Base-by-base conservation (phyloP, 495 filamentous ascomycete genomes). In the Penicillium alfredii region DNA sequence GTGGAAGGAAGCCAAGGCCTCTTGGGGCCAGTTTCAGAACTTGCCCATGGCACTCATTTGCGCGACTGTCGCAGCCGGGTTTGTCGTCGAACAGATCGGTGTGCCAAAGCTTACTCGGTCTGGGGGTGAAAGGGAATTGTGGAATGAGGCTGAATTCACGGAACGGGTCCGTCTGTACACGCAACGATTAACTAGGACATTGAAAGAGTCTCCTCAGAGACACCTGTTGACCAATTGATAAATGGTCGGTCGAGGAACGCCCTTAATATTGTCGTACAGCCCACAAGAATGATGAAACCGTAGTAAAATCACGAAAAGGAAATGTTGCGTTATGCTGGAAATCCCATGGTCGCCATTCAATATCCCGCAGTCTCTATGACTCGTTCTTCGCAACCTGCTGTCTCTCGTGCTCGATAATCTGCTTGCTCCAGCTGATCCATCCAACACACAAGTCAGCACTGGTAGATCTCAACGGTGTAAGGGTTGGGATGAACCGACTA, bases 61-160 rank as follows among this genome's bases (percentile, higher is more conserved):
- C 73, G 92, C 81, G 4, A 82, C 74, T n/a, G 77, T 97, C 8
- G 84, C 87, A 3, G 89, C 92, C 0, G 87, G 90, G 37, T 92
- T 96, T 56, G 86, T 86, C 7, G 92, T 98, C 45, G 89, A 98
- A 61, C 90, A 97, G 51, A 78, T 92, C 40, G 90, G 92, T 0
- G 76, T 89, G 44, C 92, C 92, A 14, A 60, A 57, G 13, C 51
- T 90, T 4, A 66, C 61, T 13, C 55, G 50, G 18, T 63, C 71
- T 40, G 59, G 53, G 5, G 55, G 74, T 23, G 78, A 74, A 10
- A 60, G 49, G 30, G 88, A 94, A 60, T 75, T 71, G 38, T 94
- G 88, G 88, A 94, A 94, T 63, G 81, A 74, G 43, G 58, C 61
- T 68, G 59, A 60, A 65, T 69, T 71, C 49, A 67, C 56, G 63